Conservation (phyloP, 2,329 filamentous ascomycete genomes). For the Stachybotrys echinatus region DNA sequence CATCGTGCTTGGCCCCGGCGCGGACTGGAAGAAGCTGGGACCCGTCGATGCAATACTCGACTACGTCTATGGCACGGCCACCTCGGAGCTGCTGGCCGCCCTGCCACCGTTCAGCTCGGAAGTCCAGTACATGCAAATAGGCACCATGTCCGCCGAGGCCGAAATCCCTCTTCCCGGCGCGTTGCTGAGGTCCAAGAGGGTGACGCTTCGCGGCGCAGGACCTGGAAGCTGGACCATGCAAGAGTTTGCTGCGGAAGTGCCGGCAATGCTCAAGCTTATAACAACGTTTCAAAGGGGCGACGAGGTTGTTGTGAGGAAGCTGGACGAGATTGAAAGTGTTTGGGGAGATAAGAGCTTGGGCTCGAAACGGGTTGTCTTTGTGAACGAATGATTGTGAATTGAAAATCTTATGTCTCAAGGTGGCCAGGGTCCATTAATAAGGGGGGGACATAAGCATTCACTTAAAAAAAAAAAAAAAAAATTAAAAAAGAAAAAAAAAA, state of each 20-base stretch:
- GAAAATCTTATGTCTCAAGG: too few species aligned
- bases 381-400: too few species aligned
- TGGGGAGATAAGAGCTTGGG: too few species aligned
- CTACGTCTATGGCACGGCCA: slow-evolving; percentile 6
- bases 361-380: too few species aligned
- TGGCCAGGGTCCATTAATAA: too few species aligned
- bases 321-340: too few species aligned
- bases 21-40: slow-evolving; percentile 3
- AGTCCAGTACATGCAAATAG: slow-evolving; percentile 7
- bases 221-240: background rate
- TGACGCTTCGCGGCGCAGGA: background rate
- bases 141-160: slow-evolving; percentile 5
- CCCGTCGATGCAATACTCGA: slow-evolving; percentile 7
- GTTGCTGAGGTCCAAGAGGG: background rate
- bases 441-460: too few species aligned
- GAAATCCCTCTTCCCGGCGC: slow-evolving; percentile 2
- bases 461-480: too few species aligned
- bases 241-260: background rate
- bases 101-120: slow-evolving; percentile 3
- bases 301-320: too few species aligned
- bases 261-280: too few species aligned
- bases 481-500: too few species aligned
- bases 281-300: too few species aligned
- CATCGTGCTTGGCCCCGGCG: slow-evolving; percentile 4
- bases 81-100: slow-evolving; percentile 4